Evolutionary conservation across 2,329 filamentous ascomycete genomes (phyloP).

Genomic region (Chaetomiaceae sp.): DNA sequence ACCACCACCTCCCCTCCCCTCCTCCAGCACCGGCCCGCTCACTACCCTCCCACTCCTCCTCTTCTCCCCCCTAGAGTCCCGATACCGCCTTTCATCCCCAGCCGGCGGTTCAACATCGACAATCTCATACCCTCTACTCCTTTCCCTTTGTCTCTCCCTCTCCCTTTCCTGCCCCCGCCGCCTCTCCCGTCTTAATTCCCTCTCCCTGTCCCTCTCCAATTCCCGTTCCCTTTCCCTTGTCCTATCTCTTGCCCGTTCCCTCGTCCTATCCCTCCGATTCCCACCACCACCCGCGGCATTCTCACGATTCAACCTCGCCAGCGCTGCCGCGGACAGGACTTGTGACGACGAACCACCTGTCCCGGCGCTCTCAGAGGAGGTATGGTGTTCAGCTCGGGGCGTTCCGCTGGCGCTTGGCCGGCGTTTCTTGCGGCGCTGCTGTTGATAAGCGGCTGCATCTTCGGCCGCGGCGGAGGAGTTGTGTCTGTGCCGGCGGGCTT

Average conservation of each 20-base stretch:
- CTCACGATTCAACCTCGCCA: conserved; percentile 18
- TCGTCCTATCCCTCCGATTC: conserved; percentile 5
- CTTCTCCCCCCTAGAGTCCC: background rate
- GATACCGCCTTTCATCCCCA: conserved; percentile 2
- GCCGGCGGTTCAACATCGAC: conserved; percentile 8
- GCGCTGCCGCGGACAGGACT: conserved; percentile 17
- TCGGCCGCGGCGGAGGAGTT: conserved; percentile 9
- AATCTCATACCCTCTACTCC: conserved; percentile 17
- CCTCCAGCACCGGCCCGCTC: conserved; percentile 24
- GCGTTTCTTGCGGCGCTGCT: conserved; percentile 11
- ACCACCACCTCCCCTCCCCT: conserved; percentile 17
- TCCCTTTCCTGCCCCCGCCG: conserved; percentile 15
- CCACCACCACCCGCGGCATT: conserved; percentile 4
- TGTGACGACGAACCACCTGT: background rate
- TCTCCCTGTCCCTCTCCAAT: conserved; percentile 4
- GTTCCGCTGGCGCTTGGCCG: background rate
- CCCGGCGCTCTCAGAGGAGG: background rate
- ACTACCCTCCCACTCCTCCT: conserved; percentile 19
- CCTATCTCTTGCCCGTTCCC: conserved; percentile 13
- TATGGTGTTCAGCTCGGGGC: background rate
- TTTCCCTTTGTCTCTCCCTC: conserved; percentile 8
- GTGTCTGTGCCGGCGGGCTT: conserved; percentile 10
- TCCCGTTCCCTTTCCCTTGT: conserved; percentile 12
- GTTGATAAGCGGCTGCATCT: background rate
- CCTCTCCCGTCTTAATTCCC: conserved; percentile 13